Base-by-base conservation (phyloP, 2,329 filamentous ascomycete genomes). In the Akanthomyces uredinophilus region DNA sequence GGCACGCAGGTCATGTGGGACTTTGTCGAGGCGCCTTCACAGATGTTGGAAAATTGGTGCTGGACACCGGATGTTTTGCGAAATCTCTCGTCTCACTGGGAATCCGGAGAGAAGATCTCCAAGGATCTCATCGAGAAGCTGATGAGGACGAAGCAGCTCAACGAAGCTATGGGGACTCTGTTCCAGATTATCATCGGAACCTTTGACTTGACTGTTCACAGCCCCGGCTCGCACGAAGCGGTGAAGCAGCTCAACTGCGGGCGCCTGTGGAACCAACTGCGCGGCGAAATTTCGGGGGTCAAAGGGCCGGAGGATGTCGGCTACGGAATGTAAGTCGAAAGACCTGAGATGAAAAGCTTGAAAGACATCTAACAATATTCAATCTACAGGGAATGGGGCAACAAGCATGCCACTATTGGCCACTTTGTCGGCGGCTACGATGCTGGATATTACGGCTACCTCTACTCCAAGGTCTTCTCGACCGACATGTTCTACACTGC, bases 401-500 rank as follows among this genome's bases (percentile, higher is more conserved):
- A 92, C 68, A 89, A 90, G 14, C 86, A 93, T 70, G 89, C 90
- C 6, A 91, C 87, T 0, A 93, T 95, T 70, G 90, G 90, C 18
- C 91, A 95, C 74, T 80, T 94, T 65, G 90, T 94, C 64, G 90
- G 90, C 59, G 91, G 91, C 2, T 95, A 95, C 70, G 91, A 94
- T 73, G 90, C 91, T 35, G 90, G 90, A 49, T 94, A 94, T 77
- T 95, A 95, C 73, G 86, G 86, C 68, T 89, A 89, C 71, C 77
- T 89, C 39, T 88, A 84, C 65, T 91, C 88, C 1, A 84, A 91
- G 73, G 91, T 95, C 20, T 95, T 93, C 76, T 90, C 87, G 24
- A 84, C 88, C 29, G 91, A 96, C 74, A 94, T 96, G 90, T 96
- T 94, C 80, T 87, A 91, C 75, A 83, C 83, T 0, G 87, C 90